Evolutionary conservation across 179 eudicot species (phyloP), one percentile per base, ranked within the genome.

Genomic region (Beta macrorhiza): DNA sequence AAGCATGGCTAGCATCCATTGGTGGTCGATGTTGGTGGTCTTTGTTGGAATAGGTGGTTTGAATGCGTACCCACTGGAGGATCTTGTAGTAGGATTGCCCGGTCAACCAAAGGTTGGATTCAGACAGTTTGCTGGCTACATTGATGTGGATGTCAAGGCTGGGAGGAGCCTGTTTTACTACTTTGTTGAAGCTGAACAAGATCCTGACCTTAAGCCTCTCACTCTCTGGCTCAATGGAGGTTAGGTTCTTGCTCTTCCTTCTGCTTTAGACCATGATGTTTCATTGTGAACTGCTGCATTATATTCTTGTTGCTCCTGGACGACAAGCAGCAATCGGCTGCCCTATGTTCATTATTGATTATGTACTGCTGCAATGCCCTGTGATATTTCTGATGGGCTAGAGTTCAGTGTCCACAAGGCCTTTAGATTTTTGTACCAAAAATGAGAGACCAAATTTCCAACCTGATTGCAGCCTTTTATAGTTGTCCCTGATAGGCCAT

Each of bases 181-280:
- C 63, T 93, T 93, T 86, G 97, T 90, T 83, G 97, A 94, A 80
- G 96, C 98, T 51, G 91, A 87, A 2, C 22, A 67, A 45, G 79
- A 91, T 53, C 84, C 94, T 85, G 78, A 79, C 67, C 83, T 69
- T 67, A 94, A 89, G 75, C 96, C 97, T 51, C 90, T 94, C 22
- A 82, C 93, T 79, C 92, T 94, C 65, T 94, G 97, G 98, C 93
- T 94, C 68, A 93, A 94, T 91, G 96, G 97, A 91, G 97, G 98
- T 94, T 61, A 61, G 64, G 11, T 7, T 61, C 25, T 61, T 61
- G 29, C 64, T 61, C 64, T 61, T 61, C 64, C n/a, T n/a, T 61
- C 64, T 61, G 70, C 45, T 65, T 65, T 22, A 32, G 29, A 65
- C 29, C 16, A 16, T 65, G 16, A 11, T 0, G 42, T 29, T 29